A percentile compares a stretch with the other conserved stretches of the same genome.
Conservation (phyloP, 2,329 filamentous ascomycete species). For the Leptoxyphium fumago region DNA sequence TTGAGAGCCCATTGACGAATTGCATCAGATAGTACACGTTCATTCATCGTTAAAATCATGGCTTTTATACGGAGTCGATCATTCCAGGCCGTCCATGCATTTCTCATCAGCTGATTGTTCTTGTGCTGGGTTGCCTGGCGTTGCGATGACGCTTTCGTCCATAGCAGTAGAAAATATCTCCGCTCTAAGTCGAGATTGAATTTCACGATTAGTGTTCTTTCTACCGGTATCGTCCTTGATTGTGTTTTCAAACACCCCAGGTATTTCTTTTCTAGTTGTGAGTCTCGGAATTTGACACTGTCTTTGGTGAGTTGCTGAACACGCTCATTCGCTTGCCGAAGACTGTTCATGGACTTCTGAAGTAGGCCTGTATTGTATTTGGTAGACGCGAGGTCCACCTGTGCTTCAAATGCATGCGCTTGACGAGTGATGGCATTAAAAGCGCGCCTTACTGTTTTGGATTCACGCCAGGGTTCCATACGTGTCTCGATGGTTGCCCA, state of each 20-base stretch:
- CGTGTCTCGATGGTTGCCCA: conserved; percentile 8
- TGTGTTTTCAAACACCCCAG: conserved; percentile 22
- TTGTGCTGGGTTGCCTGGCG: conserved; percentile 35
- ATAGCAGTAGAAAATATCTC: conserved; percentile 36
- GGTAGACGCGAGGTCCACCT: not conserved
- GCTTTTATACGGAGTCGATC: conserved; percentile 41
- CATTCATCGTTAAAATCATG: conserved; percentile 38
- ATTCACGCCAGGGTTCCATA: conserved; percentile 21
- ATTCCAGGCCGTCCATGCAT: conserved; percentile 48
- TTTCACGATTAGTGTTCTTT: conserved; percentile 28
- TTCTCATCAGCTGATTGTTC: conserved; percentile 37
- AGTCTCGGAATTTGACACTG: not conserved
- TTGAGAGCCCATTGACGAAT: conserved; percentile 49
- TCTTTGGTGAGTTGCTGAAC: conserved; percentile 1
- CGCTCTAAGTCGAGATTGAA: conserved; percentile 31
- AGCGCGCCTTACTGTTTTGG: conserved; percentile 8
- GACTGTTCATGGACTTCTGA: not conserved
- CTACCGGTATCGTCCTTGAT: conserved; percentile 27
- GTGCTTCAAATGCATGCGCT: not conserved
- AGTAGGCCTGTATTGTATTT: not conserved
- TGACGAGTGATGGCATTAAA: not conserved
- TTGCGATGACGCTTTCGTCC: conserved; percentile 18
- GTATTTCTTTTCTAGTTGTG: conserved; percentile 8
- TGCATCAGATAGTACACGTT: conserved; percentile 39
- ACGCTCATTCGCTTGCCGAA: not conserved